Conservation (phyloP, 768 basidiomycete genomes). For the Leucocoprinus sp. region DNA sequence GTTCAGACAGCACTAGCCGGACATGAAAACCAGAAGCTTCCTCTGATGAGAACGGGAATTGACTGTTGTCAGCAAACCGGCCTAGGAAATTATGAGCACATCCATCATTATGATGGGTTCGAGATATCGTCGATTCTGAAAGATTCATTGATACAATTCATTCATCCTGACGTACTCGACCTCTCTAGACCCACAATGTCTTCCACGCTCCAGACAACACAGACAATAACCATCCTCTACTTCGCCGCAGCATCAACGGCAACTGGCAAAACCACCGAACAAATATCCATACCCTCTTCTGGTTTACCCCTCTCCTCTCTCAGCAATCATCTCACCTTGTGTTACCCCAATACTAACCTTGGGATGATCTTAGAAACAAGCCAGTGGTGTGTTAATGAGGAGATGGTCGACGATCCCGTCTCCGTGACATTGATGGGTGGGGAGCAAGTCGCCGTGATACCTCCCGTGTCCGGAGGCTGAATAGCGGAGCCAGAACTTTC, state of each 20-base stretch:
- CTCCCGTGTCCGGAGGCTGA: conserved; percentile 76
- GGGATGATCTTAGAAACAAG: conserved; percentile 47
- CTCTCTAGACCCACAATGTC: too few relatives aligned
- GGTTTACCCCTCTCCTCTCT: conserved; percentile 46
- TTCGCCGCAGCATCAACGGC: conserved; percentile 65
- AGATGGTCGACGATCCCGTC: conserved; percentile 64
- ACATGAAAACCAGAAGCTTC: too few relatives aligned
- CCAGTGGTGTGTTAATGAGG: conserved; percentile 74
- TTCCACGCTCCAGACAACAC: too few relatives aligned
- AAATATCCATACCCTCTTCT: conserved; percentile 36
- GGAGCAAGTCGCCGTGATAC: conserved; percentile 74
- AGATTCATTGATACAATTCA: too few relatives aligned
- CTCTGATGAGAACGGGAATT: too few relatives aligned
- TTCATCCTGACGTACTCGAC: neutral
- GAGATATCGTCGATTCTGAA: too few relatives aligned
- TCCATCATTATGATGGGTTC: too few relatives aligned
- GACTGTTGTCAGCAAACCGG: too few relatives aligned
- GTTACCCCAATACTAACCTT: conserved; percentile 44
- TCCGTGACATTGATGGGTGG: conserved; percentile 48
- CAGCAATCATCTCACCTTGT: conserved; percentile 39
- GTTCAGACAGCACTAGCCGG: too few relatives aligned
- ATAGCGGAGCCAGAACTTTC: too few relatives aligned
- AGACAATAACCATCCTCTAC: conserved; percentile 41
- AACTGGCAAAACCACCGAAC: conserved; percentile 48
- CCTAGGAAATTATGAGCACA: too few relatives aligned